Evolutionary conservation across 2,329 filamentous ascomycete genomes (phyloP), one percentile per base, ranked within the genome.

Genomic region (Torrubiella hemipterigena): DNA sequence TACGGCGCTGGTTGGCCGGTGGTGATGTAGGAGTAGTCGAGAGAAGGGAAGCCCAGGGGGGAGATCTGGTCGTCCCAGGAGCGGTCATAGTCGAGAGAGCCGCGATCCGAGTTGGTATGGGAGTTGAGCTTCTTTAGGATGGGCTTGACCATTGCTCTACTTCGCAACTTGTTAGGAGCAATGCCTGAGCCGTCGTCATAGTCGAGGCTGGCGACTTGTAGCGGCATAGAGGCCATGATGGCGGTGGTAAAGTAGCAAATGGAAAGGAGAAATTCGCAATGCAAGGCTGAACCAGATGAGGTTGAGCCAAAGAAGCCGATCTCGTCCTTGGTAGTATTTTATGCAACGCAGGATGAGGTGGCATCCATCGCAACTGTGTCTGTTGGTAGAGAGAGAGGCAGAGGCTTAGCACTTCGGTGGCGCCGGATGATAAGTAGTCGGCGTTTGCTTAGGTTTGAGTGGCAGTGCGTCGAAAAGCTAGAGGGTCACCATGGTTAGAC

Each of bases 61-160:
- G 39, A 35, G 15, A 45, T 46, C 43, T 73, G 68, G 37, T 76
- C 70, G 25, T 71, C 66, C 62, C 69, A 73, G 14, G 62, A 60
- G 27, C 73, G 65, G 47, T 77, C 68, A 38, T 78, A 50, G 42
- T 79, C 74, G 37, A 77, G 52, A 27, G 73, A 77, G 45, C 64
- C 74, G 56, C 74, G 75, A 41, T 74, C 70, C 41, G 69, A 73
- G 29, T 66, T 59, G 21, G 61, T 54, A 23, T 42, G 41, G 9
- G 51, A 48, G 31, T 56, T 54, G 37, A 68, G 48, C 48, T 75
- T 77, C 50, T 74, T 75, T 32, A 78, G 54, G 27, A 77, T 76
- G 8, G 73, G 73, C 52, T 75, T 77, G 40, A 73, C 67, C 36
- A 59, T 58, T 36, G 56, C 56, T 42, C 63, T 65, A 32, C 54